phyloP scores from a whole-genome alignment of 192 early-diverging fungal genomes.

The Rhizophagus clarus region DNA sequence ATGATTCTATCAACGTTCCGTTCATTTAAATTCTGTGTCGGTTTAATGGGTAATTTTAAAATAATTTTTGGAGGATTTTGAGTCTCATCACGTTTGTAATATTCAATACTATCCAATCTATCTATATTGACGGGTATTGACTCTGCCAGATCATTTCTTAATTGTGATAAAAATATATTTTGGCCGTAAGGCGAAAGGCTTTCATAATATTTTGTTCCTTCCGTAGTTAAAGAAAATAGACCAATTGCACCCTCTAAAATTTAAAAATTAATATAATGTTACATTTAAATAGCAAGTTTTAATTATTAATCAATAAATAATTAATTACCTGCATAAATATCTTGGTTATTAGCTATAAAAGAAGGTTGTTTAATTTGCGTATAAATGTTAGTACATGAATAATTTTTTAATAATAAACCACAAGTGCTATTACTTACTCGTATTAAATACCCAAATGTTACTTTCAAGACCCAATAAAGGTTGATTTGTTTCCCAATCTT shows the following conservation, averaged over 20 bases:
- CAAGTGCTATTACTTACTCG: not conserved
- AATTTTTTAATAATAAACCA: not conserved
- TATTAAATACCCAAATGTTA: slow-evolving; percentile 1
- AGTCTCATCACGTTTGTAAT: not conserved
- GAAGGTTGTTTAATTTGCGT: not conserved
- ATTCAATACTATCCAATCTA: not conserved
- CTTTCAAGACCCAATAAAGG: not conserved
- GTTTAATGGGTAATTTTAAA: not conserved
- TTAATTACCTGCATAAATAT: not conserved
- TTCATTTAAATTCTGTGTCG: not conserved
- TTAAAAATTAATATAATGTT: not conserved
- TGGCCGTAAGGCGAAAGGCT: not conserved
- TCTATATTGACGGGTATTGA: not conserved
- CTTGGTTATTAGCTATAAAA: not conserved
- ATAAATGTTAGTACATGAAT: too few species aligned
- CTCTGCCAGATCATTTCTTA: not conserved
- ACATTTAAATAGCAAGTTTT: not conserved
- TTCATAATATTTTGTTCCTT: not conserved
- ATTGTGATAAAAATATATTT: too few species aligned
- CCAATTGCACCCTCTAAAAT: not conserved
- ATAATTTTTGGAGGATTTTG: not conserved
- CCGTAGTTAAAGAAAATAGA: not conserved
- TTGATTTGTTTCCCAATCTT: not conserved
- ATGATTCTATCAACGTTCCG: not conserved
- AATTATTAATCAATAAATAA: not conserved